A percentile compares a stretch with the other conserved stretches of the same genome.
These are phyloP conservation scores for Orbilia javanica DNA, from an alignment of 2,329 filamentous ascomycete species.

Conservation along the genomic window DNA sequence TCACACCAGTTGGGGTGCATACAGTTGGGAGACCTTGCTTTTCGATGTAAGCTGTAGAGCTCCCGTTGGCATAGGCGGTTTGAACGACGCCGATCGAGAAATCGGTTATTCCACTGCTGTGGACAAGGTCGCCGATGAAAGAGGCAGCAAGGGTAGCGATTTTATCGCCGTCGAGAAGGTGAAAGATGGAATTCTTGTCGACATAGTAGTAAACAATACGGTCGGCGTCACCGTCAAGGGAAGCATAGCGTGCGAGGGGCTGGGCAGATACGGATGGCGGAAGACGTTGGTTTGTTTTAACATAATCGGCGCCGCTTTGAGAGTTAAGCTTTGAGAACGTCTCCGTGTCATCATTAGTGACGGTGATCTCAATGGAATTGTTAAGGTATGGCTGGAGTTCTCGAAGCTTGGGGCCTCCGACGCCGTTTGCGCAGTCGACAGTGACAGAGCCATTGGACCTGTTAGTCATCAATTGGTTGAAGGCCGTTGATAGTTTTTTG, in stretches of 20 bases:
- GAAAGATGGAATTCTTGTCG: conserved; percentile 84
- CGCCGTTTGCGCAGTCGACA: conserved; percentile 96
- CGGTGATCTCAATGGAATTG: conserved; percentile 81
- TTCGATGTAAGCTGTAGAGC: conserved; percentile 92
- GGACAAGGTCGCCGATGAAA: conserved; percentile 90
- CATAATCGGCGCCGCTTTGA: conserved; percentile 94
- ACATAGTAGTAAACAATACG: conserved; percentile 95
- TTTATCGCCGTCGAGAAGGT: conserved; percentile 93
- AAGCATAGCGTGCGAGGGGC: conserved; percentile 83
- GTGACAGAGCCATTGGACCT: conserved; percentile 78
- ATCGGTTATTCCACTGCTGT: conserved; percentile 81
- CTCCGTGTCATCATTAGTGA: conserved; percentile 93
- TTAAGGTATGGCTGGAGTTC: conserved; percentile 86
- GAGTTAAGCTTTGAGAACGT: conserved; percentile 89
- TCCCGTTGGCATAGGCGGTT: conserved; percentile 97
- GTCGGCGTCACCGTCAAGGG: conserved; percentile 94
- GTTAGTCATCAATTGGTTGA: conserved; percentile 83
- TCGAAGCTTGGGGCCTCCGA: conserved; percentile 89
- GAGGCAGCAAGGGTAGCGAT: conserved; percentile 94
- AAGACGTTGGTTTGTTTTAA: conserved; percentile 95
- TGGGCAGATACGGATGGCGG: conserved; percentile 84
- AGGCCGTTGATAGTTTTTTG: conserved; percentile 87
- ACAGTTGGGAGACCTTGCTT: conserved; percentile 88
- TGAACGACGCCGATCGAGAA: conserved; percentile 94
- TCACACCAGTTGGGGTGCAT: conserved; percentile 95